These are phyloP conservation scores for Symmetrospora coprosmae DNA, from an alignment of 768 basidiomycete genomes.

Conservation along the genomic window DNA sequence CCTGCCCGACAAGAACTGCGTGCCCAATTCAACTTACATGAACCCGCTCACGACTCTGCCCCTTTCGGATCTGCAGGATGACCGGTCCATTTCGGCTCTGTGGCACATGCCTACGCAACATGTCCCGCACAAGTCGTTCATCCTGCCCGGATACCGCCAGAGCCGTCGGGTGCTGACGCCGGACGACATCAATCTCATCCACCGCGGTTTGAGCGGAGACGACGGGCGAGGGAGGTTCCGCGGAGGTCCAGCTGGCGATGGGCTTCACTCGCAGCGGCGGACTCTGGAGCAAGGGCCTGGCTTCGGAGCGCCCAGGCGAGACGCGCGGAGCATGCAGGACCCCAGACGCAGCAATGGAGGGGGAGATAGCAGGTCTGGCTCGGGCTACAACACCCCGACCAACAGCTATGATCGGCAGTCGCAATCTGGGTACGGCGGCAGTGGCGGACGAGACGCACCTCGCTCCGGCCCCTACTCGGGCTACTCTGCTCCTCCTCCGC, in stretches of 20 bases:
- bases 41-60: conserved; percentile 51
- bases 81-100: conserved; percentile 68
- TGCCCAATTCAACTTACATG: conserved; percentile 82
- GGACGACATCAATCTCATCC: conserved; percentile 50
- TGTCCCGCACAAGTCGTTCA: conserved; percentile 65
- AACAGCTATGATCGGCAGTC: no score
- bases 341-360: neutral
- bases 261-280: conserved; percentile 6
- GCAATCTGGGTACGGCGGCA: neutral
- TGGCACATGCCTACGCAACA: conserved; percentile 83
- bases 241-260: neutral
- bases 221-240: neutral
- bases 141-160: conserved; percentile 58
- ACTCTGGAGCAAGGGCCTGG: conserved; percentile 12
- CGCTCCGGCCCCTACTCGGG: neutral
- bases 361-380: neutral
- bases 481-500: neutral
- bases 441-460: neutral
- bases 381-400: neutral
- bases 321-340: neutral
- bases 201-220: conserved; percentile 7
- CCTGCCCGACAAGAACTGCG: conserved; percentile 67
- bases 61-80: conserved; percentile 67
- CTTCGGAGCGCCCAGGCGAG: neutral
- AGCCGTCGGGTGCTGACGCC: conserved; percentile 50